Base-by-base conservation (phyloP, 345 rosid species). In the Bruguiera sexangula region DNA sequence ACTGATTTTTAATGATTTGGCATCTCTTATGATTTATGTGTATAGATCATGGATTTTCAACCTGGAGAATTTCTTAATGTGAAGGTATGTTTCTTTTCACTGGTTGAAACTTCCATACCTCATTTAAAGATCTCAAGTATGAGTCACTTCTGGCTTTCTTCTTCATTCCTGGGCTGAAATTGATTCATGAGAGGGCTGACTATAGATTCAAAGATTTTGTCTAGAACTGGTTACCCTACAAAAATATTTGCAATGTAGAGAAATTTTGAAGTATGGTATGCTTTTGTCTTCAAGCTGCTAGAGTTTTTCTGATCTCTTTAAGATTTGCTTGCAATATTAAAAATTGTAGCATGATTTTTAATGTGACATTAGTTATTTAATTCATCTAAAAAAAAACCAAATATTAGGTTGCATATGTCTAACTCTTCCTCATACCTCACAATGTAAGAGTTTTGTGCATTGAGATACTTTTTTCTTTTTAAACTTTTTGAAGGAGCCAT, bases 21-120 rank as follows among this genome's bases (percentile, higher is more conserved):
- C 61, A 31, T 10, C 51, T 69, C 50, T 29, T 22, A 30, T 62
- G 46, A 57, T 70, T 63, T 61, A 37, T 68, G 26, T 30, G 15
- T 80, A 70, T 85, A 91, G 97, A 83, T 90, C 66, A 92, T 95
- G 97, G 96, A 92, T 81, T 95, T 95, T 85, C 96, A 85, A 76
- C 96, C 92, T 34, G 96, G 96, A 58, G 96, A 95, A 72, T 92
- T 88, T 78, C 93, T 92, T 24, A 88, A 90, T 67, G 90, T 92
- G 67, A 95, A 95, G 96, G 97, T 88, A 76, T 64, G 73, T 51
- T 60, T 21, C 16, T 54, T 71, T 15, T 57, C 31, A 54, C 67
- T 62, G 8, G 31, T 69, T 68, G 66, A 67, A 63, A 64, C 52
- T 15, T 10, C 51, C 37, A 20, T n/a, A 11, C 61, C 69, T 70